Evolutionary conservation across 768 basidiomycete species (phyloP), one percentile per base, ranked within the genome.

Genomic region (Pleurotus sapidus): DNA sequence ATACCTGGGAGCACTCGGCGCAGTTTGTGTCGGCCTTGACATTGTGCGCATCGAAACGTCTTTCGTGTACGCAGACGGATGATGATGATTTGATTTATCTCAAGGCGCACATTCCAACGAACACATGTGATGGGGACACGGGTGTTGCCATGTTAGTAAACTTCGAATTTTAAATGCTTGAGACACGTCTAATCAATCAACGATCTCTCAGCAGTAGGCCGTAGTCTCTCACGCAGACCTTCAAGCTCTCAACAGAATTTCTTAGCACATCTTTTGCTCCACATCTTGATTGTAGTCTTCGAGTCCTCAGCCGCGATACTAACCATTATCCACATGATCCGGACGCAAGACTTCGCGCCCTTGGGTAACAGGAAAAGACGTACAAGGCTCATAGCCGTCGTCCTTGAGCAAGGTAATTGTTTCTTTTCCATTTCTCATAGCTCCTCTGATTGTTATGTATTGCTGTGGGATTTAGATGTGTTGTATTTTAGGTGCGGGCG

Each of bases 261-360:
- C 5, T 2, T 23, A 71, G 68, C 64, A 4, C 62, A 64, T 2
- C 64, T 64, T 8, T 46, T 69, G n/a, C 60, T 72, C 5, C 63
- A 69, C 5, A 67, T 70, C 34, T 27, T 70, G 37, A 67, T 67
- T 65, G 59, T 61, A 4, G 60, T 67, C 1, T 71, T 70, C 24
- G 69, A 70, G 40, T 60, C 63, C 14, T 62, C 63, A 0, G 64
- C 70, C 3, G 64, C 65, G 0, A 49, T 61, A n/a, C 51, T 71
- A 24, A 69, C 67, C n/a, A 61, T 63, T 4, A 24, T 63, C 23
- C 60, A 68, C 34, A 64, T 61, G 38, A 27, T 71, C 4, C 63
- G 62, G 40, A 37, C 70, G 3, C 61, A 68, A 61, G 62, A 67
- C 1, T 53, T 70, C 54, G 59, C 56, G 38, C 59, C 60, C 3